Evolutionary conservation across 495 filamentous ascomycete species (phyloP), one percentile per base, ranked within the genome.

Genomic region (Sphaerosporella brunnea): DNA sequence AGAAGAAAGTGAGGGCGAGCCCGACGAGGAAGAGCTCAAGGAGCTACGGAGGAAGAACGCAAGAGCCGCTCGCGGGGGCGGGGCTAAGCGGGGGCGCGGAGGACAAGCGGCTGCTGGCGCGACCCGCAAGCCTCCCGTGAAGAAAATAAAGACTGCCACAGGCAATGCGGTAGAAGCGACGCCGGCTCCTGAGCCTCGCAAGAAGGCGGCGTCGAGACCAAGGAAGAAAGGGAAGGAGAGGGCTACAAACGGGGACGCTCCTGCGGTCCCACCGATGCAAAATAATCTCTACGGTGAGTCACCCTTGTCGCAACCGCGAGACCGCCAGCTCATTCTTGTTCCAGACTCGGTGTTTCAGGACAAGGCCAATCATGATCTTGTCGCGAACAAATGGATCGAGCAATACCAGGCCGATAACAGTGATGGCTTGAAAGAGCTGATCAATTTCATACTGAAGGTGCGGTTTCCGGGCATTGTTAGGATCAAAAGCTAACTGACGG

Each of bases 401-500:
- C 69, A 70, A 53, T 96, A 88, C 66, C 69, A 79, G 43, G 66
- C 72, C 25, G 64, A 88, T 53, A 73, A 78, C 42, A 61, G 72
- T 1, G 65, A 66, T 24, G 82, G 84, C 4, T 71, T 94, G 62
- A 74, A 77, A 9, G 83, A 93, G 32, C 64, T 97, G 51, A 72
- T 97, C 46, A 96, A 93, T 60, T 86, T 93, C 54, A 76, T 94
- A 18, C 67, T 97, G 2, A 74, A 78, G 58, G 80, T 51, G 48
- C 25, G 38, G 8, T 16, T 9, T 5, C 2, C n/a, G 11, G 19
- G 24, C 19, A 13, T n/a, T n/a, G n/a, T n/a, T n/a, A n/a, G 36
- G 20, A 13, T 53, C 20, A 30, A 37, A 18, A 19, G 37, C 46
- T 53, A 53, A 53, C 37, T 34, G 15, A 16, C 8, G 0, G 21